phyloP scores from a whole-genome alignment of 768 basidiomycete species.

The Mycena floridula region DNA sequence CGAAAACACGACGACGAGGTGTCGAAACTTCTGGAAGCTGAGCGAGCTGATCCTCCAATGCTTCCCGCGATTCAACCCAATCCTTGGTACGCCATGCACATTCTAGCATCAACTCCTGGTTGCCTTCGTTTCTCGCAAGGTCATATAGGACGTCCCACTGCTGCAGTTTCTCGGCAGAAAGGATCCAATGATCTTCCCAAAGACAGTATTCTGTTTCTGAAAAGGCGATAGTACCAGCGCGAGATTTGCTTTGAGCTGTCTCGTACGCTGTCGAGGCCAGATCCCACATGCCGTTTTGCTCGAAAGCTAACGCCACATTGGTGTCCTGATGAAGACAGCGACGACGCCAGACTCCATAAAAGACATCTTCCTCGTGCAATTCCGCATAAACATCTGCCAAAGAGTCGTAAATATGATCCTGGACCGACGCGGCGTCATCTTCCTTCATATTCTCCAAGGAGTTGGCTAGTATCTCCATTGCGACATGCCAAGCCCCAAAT shows the following conservation, averaged over 20 bases:
- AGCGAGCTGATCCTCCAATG: slow-evolving; percentile 74
- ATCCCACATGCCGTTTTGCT: slow-evolving; percentile 97
- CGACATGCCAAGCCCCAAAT: slow-evolving; percentile 93
- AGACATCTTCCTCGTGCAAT: slow-evolving; percentile 92
- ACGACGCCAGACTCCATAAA: slow-evolving; percentile 93
- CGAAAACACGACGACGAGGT: slow-evolving; percentile 95
- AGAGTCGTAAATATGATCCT: slow-evolving; percentile 84
- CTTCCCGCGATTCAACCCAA: slow-evolving; percentile 79
- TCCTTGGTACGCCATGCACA: slow-evolving; percentile 93
- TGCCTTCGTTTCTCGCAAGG: slow-evolving; percentile 80
- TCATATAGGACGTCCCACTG: slow-evolving; percentile 97
- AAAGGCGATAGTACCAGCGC: slow-evolving; percentile 78
- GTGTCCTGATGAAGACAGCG: slow-evolving; percentile 88
- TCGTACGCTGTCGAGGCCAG: slow-evolving; percentile 88
- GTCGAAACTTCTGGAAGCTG: slow-evolving; percentile 83
- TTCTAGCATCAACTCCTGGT: slow-evolving; percentile 89
- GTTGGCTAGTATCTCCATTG: slow-evolving; percentile 76
- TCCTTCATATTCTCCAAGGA: slow-evolving; percentile 78
- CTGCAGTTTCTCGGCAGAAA: slow-evolving; percentile 92
- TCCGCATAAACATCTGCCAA: slow-evolving; percentile 95
- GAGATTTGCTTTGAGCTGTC: slow-evolving; percentile 78
- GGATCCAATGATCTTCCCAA: slow-evolving; percentile 99
- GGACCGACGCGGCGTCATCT: slow-evolving; percentile 63
- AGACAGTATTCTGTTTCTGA: slow-evolving; percentile 93
- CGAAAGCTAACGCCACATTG: slow-evolving; percentile 80